Percentiles rank a stretch among this genome's conserved stretches.
phyloP scores from a whole-genome alignment of 257 asterid genomes.

The Solanum pennellii region DNA sequence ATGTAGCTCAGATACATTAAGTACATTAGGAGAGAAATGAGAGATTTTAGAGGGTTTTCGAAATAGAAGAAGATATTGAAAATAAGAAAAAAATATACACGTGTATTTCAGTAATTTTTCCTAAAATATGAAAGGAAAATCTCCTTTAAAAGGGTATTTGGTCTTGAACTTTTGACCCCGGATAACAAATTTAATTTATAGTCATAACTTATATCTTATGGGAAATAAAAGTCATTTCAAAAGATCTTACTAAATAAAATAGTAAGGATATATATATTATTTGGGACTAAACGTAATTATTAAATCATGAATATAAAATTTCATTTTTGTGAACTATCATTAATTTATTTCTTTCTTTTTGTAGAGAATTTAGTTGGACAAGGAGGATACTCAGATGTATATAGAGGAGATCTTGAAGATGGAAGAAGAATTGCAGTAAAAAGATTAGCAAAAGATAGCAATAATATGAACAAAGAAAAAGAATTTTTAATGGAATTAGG shows the following conservation, averaged over 20 bases:
- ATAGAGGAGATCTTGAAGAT: conserved; percentile 37
- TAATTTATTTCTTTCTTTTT: background rate
- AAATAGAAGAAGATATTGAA: no score
- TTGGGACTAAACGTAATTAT: background rate
- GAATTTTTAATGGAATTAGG: conserved; percentile 73
- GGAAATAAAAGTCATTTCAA: background rate
- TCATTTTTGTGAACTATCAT: background rate
- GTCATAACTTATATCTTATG: background rate
- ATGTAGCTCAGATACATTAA: no score
- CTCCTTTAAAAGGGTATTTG: no score
- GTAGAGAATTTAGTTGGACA: conserved; percentile 73
- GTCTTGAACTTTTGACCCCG: no score
- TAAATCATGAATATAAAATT: background rate
- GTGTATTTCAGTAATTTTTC: no score
- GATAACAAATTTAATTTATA: background rate
- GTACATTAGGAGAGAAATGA: no score
- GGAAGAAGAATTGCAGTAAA: conserved; percentile 59
- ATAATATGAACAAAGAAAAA: conserved; percentile 46
- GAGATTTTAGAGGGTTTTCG: no score
- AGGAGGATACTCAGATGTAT: conserved; percentile 85
- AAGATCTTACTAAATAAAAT: background rate
- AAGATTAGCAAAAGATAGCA: conserved; percentile 50
- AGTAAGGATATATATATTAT: background rate
- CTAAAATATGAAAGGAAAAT: no score
- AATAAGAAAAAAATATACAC: no score